phyloP scores from a whole-genome alignment of 495 filamentous ascomycete genomes.

The Aspergillus taichungensis region DNA sequence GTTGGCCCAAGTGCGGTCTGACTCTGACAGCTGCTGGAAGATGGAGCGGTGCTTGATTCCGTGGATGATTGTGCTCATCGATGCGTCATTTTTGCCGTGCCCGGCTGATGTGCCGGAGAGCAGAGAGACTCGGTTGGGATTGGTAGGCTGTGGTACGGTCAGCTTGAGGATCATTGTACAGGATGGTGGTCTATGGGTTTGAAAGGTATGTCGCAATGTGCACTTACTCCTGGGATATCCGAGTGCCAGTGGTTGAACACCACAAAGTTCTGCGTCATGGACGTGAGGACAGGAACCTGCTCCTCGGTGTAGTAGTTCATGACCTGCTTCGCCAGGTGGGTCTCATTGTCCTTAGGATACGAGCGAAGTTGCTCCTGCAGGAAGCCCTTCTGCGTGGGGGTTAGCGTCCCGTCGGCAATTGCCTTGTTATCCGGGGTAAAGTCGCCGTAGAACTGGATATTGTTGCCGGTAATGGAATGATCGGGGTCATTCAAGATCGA shows the following conservation, averaged over 20 bases:
- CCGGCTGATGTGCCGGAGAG: conserved; percentile 39
- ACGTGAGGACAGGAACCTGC: conserved; percentile 37
- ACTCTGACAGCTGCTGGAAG: conserved; percentile 40
- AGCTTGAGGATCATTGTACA: conserved; percentile 1
- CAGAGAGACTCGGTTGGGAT: conserved; percentile 41
- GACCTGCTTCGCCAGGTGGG: conserved; percentile 31
- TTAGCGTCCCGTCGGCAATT: conserved; percentile 26
- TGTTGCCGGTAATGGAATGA: conserved; percentile 42
- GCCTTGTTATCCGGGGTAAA: conserved; percentile 31
- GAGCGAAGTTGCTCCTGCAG: conserved; percentile 37
- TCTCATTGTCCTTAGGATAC: conserved; percentile 27
- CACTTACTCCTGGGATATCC: conserved; percentile 39
- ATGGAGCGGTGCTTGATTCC: conserved; percentile 35
- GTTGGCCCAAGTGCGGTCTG: conserved; percentile 40
- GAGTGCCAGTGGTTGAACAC: conserved; percentile 47
- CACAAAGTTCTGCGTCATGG: conserved; percentile 42
- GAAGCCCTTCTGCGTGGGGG: conserved; percentile 34
- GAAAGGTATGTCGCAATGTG: too few relatives aligned
- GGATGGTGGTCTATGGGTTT: background rate
- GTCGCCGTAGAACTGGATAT: conserved; percentile 42
- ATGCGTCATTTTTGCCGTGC: conserved; percentile 38
- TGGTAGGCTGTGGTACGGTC: conserved; percentile 26
- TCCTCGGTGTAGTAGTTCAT: conserved; percentile 45
- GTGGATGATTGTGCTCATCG: conserved; percentile 24
- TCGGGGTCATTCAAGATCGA: conserved; percentile 40